Evolutionary conservation across 2,329 filamentous ascomycete genomes (phyloP), one percentile per base, ranked within the genome.

Genomic region (Ophiostoma australiae): DNA sequence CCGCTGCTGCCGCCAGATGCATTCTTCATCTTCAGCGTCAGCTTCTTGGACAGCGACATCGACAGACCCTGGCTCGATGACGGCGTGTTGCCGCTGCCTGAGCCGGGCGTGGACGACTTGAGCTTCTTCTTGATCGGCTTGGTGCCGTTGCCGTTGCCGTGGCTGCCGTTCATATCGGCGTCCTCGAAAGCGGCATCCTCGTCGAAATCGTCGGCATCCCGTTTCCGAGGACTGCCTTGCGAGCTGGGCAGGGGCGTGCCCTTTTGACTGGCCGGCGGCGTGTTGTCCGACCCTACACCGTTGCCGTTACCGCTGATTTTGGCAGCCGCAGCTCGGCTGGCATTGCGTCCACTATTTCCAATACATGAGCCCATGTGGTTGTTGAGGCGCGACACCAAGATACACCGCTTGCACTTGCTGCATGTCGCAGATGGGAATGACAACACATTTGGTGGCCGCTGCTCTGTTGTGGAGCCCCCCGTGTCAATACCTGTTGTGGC

Each of bases 301-400:
- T 86, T 79, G 72, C 80, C 83, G 72, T 84, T 85, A 74, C 87
- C 88, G 75, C 84, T 87, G 73, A 90, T 86, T 80, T 89, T 89
- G 74, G 87, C 84, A 11, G 87, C 85, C 13, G 88, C 88, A 8
- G 86, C 86, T 71, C 87, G 82, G 73, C 87, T 88, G 17, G 87
- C 87, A 74, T 86, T 88, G 44, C 88, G 83, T 33, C 87, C 87
- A 74, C 86, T 88, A 77, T 89, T 89, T 63, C 87, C 87, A 73
- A 90, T 90, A 77, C 87, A 89, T 23, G 86, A 88, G 44, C 86
- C 86, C 87, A 90, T 89, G 78, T 90, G 88, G 73, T 89, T 89
- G 78, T 89, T 89, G 73, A 90, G 80, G 58, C 87, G 84, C 70
- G 87, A 89, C 69, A 90, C 87, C 71, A 89, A 82, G 69, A 90